Base-by-base conservation (phyloP, 768 basidiomycete genomes). In the Termitomyces bulborhizus region DNA sequence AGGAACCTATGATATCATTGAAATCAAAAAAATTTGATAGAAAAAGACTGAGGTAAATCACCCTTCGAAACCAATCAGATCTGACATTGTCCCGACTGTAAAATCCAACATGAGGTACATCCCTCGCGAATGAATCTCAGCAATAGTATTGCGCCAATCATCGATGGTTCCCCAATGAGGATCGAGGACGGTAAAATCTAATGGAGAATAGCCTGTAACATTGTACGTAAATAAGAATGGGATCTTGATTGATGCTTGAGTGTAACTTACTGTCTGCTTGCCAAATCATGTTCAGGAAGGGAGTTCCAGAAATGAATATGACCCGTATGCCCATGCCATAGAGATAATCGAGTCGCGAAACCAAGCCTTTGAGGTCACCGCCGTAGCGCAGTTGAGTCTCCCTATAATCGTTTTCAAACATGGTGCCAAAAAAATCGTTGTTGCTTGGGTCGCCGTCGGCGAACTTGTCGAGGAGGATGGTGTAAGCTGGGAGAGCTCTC, bases 31-130 rank as follows among this genome's bases (percentile, higher is more conserved):
- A 37, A 0, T 52, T 29, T 29, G 47, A 55, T 36, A 21, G 39
- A 31, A 39, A 51, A 51, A 57, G 48, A 11, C 11, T 6, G 24
- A 24, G n/a, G 7, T 65, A 15, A 6, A 3, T 9, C 59, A 93
- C 93, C 87, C 89, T 48, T 86, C 67, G 62, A 93, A 94, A 12
- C 88, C 93, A 68, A 97, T 76, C 56, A 94, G 76, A 73, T 96
- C 93, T 58, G 78, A 78, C 82, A 96, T 90, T 1, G 94, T 97
- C 12, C 93, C 93, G 53, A 97, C 88, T 2, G 94, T 97, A 66
- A 97, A 94, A 73, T 97, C 94, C 26, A 82, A 77, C 83, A 97
- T 93, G 63, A 96, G 70, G 67, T 93, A 96, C 94, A 97, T 94
- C 55, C 85, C 86, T 41, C 82, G 79, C 0, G 80, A 71, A 65